Evolutionary conservation across 108 stramenopile species (phyloP).

Genomic region (Discostella pseudostelligera): DNA sequence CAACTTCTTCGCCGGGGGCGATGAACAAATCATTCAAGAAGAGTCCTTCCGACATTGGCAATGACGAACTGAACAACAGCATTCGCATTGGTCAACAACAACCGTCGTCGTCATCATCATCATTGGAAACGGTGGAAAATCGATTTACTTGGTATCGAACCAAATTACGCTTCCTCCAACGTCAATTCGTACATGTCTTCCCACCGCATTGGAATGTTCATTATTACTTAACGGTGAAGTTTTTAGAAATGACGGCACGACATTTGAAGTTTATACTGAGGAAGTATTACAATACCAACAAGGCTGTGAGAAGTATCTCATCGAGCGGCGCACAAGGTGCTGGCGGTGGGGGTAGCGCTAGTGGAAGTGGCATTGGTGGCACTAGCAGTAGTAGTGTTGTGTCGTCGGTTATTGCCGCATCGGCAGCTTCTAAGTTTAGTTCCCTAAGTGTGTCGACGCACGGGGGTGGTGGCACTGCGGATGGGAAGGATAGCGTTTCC

Average conservation of each 20-base stretch:
- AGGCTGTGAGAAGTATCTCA: constrained; percentile 15
- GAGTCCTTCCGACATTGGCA: constrained; percentile 7
- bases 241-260: constrained; percentile 54
- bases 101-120: constrained; percentile 28
- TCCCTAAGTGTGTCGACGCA: constrained; percentile 25
- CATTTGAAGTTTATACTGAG: constrained; percentile 42
- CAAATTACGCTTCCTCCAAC: constrained; percentile 49
- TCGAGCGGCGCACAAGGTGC: constrained; percentile 5
- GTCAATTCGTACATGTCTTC: constrained; percentile 86
- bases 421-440: constrained; percentile 39
- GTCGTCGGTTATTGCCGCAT: constrained; percentile 3
- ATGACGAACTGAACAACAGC: too few relatives aligned
- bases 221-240: constrained; percentile 72
- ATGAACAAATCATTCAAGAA: constrained; percentile 53
- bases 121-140: constrained; percentile 87
- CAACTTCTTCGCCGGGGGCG: neutral
- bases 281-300: constrained; percentile 20
- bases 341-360: neutral
- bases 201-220: constrained; percentile 91
- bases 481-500: constrained; percentile 5
- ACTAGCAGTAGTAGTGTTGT: neutral
- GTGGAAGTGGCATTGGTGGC: too few relatives aligned
- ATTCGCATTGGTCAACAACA: constrained; percentile 8
- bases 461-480: constrained; percentile 6
- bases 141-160: constrained; percentile 95